Evolutionary conservation across 1,284 basidiomycete species (phyloP).

Genomic region (Microbotryum saponariae): DNA sequence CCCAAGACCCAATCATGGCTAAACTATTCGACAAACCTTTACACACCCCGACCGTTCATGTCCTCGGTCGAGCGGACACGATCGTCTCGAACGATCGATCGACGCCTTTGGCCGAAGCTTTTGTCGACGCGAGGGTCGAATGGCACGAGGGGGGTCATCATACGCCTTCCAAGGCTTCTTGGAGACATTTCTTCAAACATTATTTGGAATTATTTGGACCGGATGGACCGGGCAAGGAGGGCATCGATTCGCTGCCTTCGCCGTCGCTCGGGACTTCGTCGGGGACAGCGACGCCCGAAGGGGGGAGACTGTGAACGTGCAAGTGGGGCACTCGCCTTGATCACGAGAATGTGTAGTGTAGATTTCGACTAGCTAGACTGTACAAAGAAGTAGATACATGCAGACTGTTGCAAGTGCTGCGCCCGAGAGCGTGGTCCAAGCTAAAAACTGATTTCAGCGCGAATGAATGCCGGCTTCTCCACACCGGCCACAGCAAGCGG

Average conservation of each 20-base stretch:
- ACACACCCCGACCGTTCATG: conserved; percentile 62
- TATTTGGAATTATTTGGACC: conserved; percentile 20
- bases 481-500: too few species aligned
- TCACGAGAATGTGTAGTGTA: conserved; percentile 15
- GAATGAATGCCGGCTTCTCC: too few species aligned
- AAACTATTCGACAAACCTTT: conserved; percentile 43
- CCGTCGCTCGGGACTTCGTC: conserved; percentile 4
- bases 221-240: conserved; percentile 6
- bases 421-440: too few species aligned
- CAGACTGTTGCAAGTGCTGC: too few species aligned
- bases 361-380: neutral
- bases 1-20: conserved; percentile 49
- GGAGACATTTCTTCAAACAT: conserved; percentile 57
- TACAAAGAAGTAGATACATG: too few species aligned
- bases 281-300: too few species aligned
- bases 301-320: neutral
- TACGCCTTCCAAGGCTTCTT: conserved; percentile 62
- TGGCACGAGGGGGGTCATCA: conserved; percentile 76
- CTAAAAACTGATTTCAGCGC: too few species aligned
- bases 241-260: conserved; percentile 5
- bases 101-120: conserved; percentile 54
- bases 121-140: conserved; percentile 55
- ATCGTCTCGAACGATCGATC: conserved; percentile 68
- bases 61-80: conserved; percentile 71
- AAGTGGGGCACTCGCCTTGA: conserved; percentile 1